Conservation (phyloP, 257 asterid species). For the Solanum rostratum region DNA sequence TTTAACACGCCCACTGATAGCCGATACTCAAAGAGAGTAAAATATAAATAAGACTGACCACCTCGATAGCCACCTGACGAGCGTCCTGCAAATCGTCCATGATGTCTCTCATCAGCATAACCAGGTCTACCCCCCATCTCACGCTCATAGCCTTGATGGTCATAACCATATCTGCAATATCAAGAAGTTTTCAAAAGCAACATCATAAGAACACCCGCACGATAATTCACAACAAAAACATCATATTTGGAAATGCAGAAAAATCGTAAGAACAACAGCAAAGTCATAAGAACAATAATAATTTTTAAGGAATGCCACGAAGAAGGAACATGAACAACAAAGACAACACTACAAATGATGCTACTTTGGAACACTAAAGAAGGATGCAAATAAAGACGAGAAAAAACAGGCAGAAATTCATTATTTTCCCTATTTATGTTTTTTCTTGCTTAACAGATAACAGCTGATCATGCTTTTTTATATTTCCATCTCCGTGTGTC, state of each 20-base stretch:
- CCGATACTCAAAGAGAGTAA: background rate
- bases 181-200: background rate
- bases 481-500: background rate
- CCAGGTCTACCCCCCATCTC: slow-evolving; percentile 76
- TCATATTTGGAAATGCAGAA: background rate
- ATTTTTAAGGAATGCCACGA: background rate
- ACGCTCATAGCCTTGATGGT: slow-evolving; percentile 67
- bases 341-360: background rate
- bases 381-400: background rate
- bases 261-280: background rate
- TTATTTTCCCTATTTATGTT: background rate
- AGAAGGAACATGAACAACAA: background rate
- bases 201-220: background rate
- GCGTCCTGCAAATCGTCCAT: slow-evolving; percentile 73
- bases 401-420: background rate
- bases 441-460: background rate
- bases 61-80: slow-evolving; percentile 71
- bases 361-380: background rate
- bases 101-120: slow-evolving; percentile 82
- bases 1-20: background rate
- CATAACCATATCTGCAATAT: slow-evolving; percentile 59
- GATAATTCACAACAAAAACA: background rate
- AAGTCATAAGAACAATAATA: background rate
- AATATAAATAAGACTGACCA: slow-evolving; percentile 21
- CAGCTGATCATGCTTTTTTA: background rate